phyloP scores from a whole-genome alignment of 805 yeast genomes.

The Candida tallmaniae region DNA sequence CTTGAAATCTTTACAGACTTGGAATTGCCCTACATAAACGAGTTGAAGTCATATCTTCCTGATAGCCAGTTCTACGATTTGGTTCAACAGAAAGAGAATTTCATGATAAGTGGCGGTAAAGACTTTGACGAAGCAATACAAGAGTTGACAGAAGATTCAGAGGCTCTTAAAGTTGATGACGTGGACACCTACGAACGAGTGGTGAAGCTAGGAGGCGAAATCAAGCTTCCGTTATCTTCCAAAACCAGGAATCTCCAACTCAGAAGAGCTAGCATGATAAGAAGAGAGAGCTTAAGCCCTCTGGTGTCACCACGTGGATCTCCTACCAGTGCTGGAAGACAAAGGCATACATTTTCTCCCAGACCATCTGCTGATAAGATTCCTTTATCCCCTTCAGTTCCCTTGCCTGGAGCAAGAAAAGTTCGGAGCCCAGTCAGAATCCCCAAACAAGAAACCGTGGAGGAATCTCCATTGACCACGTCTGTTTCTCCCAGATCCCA shows the following conservation, averaged over 20 bases:
- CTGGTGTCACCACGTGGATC: background rate
- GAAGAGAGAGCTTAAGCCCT: constrained; percentile 3
- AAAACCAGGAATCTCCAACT: constrained; percentile 24
- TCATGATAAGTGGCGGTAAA: constrained; percentile 18
- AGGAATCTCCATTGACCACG: background rate
- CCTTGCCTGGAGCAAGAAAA: no score
- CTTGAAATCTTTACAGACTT: constrained; percentile 15
- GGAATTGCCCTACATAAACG: constrained; percentile 22
- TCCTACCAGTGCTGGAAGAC: background rate
- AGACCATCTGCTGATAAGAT: background rate
- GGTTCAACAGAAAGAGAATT: constrained; percentile 29
- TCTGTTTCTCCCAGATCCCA: background rate
- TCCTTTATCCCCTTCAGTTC: no score
- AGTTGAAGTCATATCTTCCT: constrained; percentile 19
- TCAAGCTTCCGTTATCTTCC: constrained; percentile 24
- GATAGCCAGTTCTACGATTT: constrained; percentile 21
- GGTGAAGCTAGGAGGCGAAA: constrained; percentile 26
- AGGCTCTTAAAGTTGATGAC: no score
- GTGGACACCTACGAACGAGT: constrained; percentile 17
- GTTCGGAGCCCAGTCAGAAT: no score
- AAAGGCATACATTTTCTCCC: background rate
- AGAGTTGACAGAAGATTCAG: constrained; percentile 4
- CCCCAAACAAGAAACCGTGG: no score
- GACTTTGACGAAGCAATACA: constrained; percentile 9
- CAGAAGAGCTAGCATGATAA: constrained; percentile 14